Base-by-base conservation (phyloP, 1,139 yeast species). In the Kodamaea suecica region DNA sequence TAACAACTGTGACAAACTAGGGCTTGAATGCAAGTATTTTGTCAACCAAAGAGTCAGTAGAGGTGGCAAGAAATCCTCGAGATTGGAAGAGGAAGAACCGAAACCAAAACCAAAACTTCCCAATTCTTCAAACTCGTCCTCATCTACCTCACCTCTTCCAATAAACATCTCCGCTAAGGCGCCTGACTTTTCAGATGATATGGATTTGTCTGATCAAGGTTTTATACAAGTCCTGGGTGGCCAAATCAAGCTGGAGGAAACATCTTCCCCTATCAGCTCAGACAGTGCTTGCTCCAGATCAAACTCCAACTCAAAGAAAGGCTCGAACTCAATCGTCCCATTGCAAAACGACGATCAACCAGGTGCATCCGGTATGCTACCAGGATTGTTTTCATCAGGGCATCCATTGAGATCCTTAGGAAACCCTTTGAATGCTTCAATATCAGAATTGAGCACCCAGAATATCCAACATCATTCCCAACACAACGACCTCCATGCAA, bases 41-140 rank as follows among this genome's bases (percentile, higher is more conserved):
- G 68, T 71, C 35, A 78, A 78, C 48, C 80, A 76, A 45, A 56
- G 81, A 33, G 57, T 67, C 10, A 70, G 77, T 29, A 55, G 78
- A 39, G 78, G 79, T 12, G 68, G 75, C 6, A 69, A 61, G 40
- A 60, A 58, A 28, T 41, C 50, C 11, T 39, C 57, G 8, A 36
- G 54, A 21, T 34, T 50, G 3, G 45, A 43, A 3, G 35, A 21
- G 6, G 17, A 24, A 9, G 27, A 24, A 9, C 10, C 29, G 17
- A 5, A 6, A n/a, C 26, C 13, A 23, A 23, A 12, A 7, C 5
- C 26, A 10, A n/a, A n/a, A n/a, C n/a, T n/a, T n/a, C n/a, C 26
- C 13, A 6, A 23, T 10, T 25, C 28, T 5, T 13, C 28, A 5
- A 25, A 11, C 28, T 25, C 28, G 17, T 14, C 28, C 26, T 23